Evolutionary conservation across 2,329 filamentous ascomycete species (phyloP).

Genomic region (Nemania serpens): DNA sequence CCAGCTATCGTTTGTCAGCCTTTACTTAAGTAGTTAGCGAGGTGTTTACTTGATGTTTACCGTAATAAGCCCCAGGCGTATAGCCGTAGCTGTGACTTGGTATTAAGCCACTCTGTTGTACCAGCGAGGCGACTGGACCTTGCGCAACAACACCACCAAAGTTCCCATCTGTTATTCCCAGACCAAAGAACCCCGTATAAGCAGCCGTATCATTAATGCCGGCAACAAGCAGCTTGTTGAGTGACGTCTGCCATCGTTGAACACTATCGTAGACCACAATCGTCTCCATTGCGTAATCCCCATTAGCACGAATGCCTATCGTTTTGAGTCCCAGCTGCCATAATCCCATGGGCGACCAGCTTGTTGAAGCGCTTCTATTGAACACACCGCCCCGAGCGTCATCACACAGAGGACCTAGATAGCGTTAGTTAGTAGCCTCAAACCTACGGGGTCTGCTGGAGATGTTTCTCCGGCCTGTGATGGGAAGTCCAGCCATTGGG

Average conservation of each 20-base stretch:
- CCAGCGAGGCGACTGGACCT: conserved; percentile 59
- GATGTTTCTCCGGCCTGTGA: neutral
- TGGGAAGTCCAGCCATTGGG: neutral
- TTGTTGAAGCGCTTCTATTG: conserved; percentile 55
- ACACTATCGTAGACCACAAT: conserved; percentile 49
- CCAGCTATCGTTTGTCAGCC: conserved; percentile 44
- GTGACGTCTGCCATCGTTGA: conserved; percentile 45
- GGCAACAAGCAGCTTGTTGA: conserved; percentile 54
- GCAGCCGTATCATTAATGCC: conserved; percentile 61
- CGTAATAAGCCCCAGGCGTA: conserved; percentile 75
- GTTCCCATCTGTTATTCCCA: conserved; percentile 59
- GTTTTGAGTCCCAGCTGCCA: conserved; percentile 65
- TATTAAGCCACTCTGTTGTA: conserved; percentile 63
- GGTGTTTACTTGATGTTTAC: conserved; percentile 48
- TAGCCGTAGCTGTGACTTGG: conserved; percentile 77
- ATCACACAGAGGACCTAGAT: conserved; percentile 56
- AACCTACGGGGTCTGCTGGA: neutral
- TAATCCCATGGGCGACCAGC: conserved; percentile 63
- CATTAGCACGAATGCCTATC: conserved; percentile 63
- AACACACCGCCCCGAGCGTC: conserved; percentile 64
- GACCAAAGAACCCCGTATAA: conserved; percentile 59
- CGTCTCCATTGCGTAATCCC: conserved; percentile 64
- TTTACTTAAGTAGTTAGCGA: conserved; percentile 5
- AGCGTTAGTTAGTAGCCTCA: conserved; percentile 8
- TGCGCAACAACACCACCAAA: conserved; percentile 56